Base-by-base conservation (phyloP, 495 filamentous ascomycete genomes). In the Cryomyces antarcticus region DNA sequence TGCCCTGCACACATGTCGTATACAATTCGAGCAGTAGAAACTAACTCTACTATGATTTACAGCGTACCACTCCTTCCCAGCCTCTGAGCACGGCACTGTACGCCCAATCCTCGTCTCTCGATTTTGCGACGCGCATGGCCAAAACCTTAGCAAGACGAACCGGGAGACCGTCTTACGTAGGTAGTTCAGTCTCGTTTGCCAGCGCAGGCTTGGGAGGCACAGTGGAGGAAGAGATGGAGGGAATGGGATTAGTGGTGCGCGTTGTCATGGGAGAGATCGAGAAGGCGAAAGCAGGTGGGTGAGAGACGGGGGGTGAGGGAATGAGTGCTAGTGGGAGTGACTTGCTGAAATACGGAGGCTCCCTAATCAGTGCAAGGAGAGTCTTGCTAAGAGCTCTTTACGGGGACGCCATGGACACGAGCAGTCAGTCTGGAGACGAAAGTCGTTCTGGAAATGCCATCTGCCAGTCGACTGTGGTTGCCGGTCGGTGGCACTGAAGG, bases 161-260 rank as follows among this genome's bases (percentile, higher is more conserved):
- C 38, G 62, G 59, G 29, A 69, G 69, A 40, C 84, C 83, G 3
- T 74, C 79, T 1, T 95, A 95, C 56, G 82, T 97, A 33, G 81
- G 82, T 6, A 89, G 81, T 49, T 80, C 75, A 3, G 68, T 82
- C 42, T 74, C 71, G 46, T 71, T 84, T 48, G 61, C 66, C 37
- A 79, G 71, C 51, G 70, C 72, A 0, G 76, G 70, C 6, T 67
- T 84, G 37, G 80, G 80, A 0, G 73, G 81, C 24, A 74, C 69
- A 7, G 73, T 87, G n/a, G 83, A 92, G 53, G 88, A 96, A 63
- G 88, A 95, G 61, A 82, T 94, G 80, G 85, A 89, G 52, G 86
- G 78, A 2, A 70, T 95, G 42, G 71, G 65, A 46, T 68, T 68
- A 50, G 72, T 85, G 42, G 75, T 85, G 41, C 71, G 80, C 40